A percentile compares a stretch with the other conserved stretches of the same genome.
phyloP scores from a whole-genome alignment of 805 yeast genomes.

The Saturnispora mendoncae region DNA sequence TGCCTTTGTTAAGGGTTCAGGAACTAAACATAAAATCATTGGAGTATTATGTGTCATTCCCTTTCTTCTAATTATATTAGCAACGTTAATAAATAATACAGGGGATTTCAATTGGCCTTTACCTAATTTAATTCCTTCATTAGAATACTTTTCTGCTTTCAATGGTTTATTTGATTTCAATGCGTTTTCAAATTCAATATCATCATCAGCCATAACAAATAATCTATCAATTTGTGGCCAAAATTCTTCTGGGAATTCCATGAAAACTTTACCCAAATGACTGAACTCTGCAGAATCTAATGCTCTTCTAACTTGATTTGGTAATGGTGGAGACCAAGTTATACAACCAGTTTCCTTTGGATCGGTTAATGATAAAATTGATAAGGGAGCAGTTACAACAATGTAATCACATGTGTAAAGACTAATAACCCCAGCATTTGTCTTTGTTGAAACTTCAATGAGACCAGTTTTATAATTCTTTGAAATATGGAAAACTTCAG shows the following conservation, averaged over 20 bases:
- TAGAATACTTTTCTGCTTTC: background rate
- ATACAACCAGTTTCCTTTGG: constrained; percentile 22
- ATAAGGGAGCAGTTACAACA: constrained; percentile 43
- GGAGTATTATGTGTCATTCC: constrained; percentile 26
- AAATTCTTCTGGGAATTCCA: constrained; percentile 38
- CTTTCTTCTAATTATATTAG: constrained; percentile 12
- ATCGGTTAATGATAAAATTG: constrained; percentile 34
- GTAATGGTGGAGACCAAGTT: constrained; percentile 30
- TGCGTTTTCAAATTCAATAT: constrained; percentile 18
- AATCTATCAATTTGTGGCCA: constrained; percentile 36
- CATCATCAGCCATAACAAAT: constrained; percentile 25
- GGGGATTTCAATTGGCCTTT: constrained; percentile 18
- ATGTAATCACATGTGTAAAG: constrained; percentile 30
- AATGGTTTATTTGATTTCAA: background rate
- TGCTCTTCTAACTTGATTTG: constrained; percentile 17
- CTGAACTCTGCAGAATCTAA: constrained; percentile 31
- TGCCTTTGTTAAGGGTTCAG: constrained; percentile 41
- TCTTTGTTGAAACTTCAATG: constrained; percentile 18
- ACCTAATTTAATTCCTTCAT: background rate
- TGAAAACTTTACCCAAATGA: constrained; percentile 38
- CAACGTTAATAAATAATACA: constrained; percentile 25
- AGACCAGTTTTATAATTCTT: constrained; percentile 16
- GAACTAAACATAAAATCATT: constrained; percentile 37
- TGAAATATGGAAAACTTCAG: constrained; percentile 21
- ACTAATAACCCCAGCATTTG: constrained; percentile 8